Percentiles rank a stretch among this genome's conserved stretches.
Conservation (phyloP, 2,329 filamentous ascomycete species). For the Coniella vitis region DNA sequence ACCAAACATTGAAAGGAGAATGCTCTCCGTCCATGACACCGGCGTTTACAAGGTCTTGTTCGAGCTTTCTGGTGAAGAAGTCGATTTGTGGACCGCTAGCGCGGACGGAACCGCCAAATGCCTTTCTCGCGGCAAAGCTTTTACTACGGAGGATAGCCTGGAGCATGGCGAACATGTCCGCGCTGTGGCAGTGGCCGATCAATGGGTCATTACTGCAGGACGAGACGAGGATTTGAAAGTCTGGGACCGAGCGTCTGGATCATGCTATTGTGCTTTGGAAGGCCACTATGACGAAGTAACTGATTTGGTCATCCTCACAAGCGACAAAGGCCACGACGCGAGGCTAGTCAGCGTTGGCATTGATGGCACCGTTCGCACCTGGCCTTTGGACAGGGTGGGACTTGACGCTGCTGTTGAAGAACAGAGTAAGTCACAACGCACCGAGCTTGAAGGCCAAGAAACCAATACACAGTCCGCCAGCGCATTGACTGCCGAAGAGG, state of each 20-base stretch:
- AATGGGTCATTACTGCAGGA: slow-evolving; percentile 81
- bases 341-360: slow-evolving; percentile 76
- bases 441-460: slow-evolving; percentile 42
- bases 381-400: slow-evolving; percentile 62
- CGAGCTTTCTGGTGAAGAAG: slow-evolving; percentile 51
- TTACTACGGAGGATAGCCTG: slow-evolving; percentile 65
- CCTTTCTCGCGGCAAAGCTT: slow-evolving; percentile 60
- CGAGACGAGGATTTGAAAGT: slow-evolving; percentile 87
- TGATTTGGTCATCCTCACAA: slow-evolving; percentile 58
- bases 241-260: slow-evolving; percentile 71
- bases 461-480: slow-evolving; percentile 35
- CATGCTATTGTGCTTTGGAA: slow-evolving; percentile 64
- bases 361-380: slow-evolving; percentile 79
- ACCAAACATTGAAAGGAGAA: slow-evolving; percentile 37
- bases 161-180: slow-evolving; percentile 86
- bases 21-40: slow-evolving; percentile 78
- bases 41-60: slow-evolving; percentile 79
- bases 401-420: slow-evolving; percentile 45
- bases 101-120: slow-evolving; percentile 85
- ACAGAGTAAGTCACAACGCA: slow-evolving; percentile 43
- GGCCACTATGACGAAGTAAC: slow-evolving; percentile 95
- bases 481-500: slow-evolving; percentile 78
- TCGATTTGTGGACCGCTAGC: slow-evolving; percentile 86
- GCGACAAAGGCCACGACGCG: slow-evolving; percentile 31
- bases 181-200: slow-evolving; percentile 66